These are phyloP conservation scores for Eucalyptus regnans DNA, from an alignment of 345 rosid genomes.

Conservation along the genomic window DNA sequence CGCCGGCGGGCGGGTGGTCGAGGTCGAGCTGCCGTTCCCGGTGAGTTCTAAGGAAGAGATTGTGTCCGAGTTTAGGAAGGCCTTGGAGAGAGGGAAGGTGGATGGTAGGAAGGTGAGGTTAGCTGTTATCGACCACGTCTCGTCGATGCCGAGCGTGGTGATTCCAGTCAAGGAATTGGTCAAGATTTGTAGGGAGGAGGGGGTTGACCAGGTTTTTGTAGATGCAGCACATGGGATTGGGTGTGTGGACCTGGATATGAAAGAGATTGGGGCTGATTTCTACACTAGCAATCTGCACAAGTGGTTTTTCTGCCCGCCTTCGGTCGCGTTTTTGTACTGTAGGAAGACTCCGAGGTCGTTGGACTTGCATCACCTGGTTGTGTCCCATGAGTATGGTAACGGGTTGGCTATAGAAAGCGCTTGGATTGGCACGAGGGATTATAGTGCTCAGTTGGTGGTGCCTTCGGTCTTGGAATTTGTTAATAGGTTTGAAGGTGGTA, in stretches of 20 bases:
- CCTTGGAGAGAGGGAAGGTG: constrained; percentile 49
- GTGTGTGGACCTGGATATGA: constrained; percentile 74
- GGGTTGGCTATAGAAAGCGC: constrained; percentile 84
- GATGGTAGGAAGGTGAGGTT: constrained; percentile 65
- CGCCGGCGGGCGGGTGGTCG: constrained; percentile 78
- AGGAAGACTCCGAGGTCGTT: constrained; percentile 12
- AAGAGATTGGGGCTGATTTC: constrained; percentile 90
- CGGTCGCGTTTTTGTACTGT: constrained; percentile 78
- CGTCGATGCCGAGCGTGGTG: constrained; percentile 88
- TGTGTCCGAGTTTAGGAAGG: constrained; percentile 40
- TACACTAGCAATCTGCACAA: constrained; percentile 81
- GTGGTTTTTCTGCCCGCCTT: constrained; percentile 97
- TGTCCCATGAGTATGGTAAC: constrained; percentile 82
- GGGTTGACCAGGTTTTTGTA: constrained; percentile 81
- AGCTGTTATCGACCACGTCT: constrained; percentile 88
- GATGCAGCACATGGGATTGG: constrained; percentile 97
- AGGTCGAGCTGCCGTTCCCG: constrained; percentile 81
- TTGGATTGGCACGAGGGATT: constrained; percentile 94
- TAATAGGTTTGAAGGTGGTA: constrained; percentile 76
- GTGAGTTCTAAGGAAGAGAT: constrained; percentile 54
- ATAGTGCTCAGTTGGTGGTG: constrained; percentile 78
- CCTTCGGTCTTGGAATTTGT: constrained; percentile 73
- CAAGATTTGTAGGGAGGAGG: constrained; percentile 75
- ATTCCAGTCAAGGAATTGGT: constrained; percentile 74
- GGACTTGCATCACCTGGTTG: constrained; percentile 90